Evolutionary conservation across 331 rosid species (phyloP), one percentile per base, ranked within the genome.

Genomic region (Telfairia occidentalis): DNA sequence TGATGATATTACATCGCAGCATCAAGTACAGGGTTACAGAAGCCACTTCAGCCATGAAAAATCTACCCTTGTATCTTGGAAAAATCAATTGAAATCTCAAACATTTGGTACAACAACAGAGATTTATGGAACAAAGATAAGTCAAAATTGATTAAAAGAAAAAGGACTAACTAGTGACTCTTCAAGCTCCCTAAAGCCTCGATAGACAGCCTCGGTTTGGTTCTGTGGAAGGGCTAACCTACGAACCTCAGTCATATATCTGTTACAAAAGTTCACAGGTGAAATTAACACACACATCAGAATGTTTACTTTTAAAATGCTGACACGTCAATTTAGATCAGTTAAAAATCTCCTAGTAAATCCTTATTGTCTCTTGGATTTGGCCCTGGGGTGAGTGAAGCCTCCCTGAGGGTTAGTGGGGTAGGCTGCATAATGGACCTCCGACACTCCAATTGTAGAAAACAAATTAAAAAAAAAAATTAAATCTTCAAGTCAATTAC

Each of bases 191-290:
- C 82, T 88, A 67, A 95, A 95, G 23, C 97, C 97, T 35, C 86
- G 81, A 84, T 83, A 90, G 63, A 90, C 93, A 24, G 82, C 82
- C 78, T 95, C 99, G 0, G 97, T 87, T 77, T 83, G 92, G 79
- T 70, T 85, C 84, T 90, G 97, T 26, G 97, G 96, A 79, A 95
- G 97, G 74, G 97, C 82, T 79, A 95, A 81, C 86, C 97, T 84
- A 61, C 96, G 85, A 45, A 95, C 93, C 77, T 92, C 99, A 46
- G 96, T 92, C 96, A 90, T 89, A 60, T 95, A 92, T 86, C 99
- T 95, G 90, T 15, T 38, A 61, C 23, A 53, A 9, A 73, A 34
- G 72, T 73, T 24, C 5, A 29, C 32, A 29, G 19, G 45, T 28
- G 59, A 55, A 1, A 40, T 38, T 24, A 76, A 23, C 67, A 24